Evolutionary conservation across 345 rosid species (phyloP).

Genomic region (Brassica rapa): DNA sequence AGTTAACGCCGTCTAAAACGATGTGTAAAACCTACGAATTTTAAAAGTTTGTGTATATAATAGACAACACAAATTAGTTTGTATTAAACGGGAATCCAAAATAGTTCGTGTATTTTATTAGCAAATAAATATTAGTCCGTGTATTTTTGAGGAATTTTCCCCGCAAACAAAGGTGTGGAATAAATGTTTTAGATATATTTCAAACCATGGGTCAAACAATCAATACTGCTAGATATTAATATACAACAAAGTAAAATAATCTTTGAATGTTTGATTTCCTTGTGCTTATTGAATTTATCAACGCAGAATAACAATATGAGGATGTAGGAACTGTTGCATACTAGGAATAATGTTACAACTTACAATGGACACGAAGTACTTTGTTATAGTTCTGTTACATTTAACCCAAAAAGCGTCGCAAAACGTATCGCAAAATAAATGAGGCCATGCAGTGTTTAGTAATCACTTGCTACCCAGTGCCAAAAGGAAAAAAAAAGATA

Average conservation of each 20-base stretch:
- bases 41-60: too few relatives aligned
- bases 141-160: too few relatives aligned
- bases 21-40: too few relatives aligned
- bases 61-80: too few relatives aligned
- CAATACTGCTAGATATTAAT: background rate
- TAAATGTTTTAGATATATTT: too few relatives aligned
- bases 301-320: background rate
- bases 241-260: background rate
- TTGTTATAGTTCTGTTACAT: background rate
- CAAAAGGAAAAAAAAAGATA: background rate
- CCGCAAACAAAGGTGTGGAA: too few relatives aligned
- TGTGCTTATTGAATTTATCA: background rate
- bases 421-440: background rate
- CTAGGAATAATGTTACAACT: background rate
- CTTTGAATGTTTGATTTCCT: background rate
- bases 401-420: background rate
- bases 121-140: too few relatives aligned
- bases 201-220: background rate
- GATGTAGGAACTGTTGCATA: background rate
- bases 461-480: background rate
- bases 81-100: too few relatives aligned
- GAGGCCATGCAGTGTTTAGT: background rate
- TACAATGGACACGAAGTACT: background rate
- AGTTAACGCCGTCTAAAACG: too few relatives aligned
- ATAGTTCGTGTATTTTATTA: too few relatives aligned